phyloP scores from a whole-genome alignment of 768 basidiomycete genomes.

The Coprinopsis marcescibilis region DNA sequence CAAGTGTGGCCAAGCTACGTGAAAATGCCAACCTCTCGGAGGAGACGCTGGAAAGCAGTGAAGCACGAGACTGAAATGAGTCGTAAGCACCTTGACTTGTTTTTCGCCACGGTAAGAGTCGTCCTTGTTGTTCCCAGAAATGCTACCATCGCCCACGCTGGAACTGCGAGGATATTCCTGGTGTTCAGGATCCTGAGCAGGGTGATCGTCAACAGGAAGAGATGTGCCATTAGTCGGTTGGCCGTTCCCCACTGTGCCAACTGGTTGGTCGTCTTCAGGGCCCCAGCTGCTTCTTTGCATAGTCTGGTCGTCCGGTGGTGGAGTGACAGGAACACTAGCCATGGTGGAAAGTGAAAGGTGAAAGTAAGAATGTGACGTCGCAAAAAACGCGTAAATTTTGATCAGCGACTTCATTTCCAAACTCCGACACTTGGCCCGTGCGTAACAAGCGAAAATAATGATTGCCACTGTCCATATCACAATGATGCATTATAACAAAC shows the following conservation, averaged over 20 bases:
- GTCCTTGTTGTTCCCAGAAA: slow-evolving; percentile 33
- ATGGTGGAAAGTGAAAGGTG: slow-evolving; percentile 16
- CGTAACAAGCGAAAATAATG: too few species aligned
- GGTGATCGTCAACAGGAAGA: slow-evolving; percentile 42
- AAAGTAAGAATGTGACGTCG: background rate
- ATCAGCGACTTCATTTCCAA: slow-evolving; percentile 13
- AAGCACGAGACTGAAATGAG: slow-evolving; percentile 27
- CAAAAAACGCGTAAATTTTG: slow-evolving; percentile 6
- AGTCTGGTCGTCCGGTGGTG: slow-evolving; percentile 27
- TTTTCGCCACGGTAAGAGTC: slow-evolving; percentile 58
- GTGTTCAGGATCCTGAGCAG: slow-evolving; percentile 44
- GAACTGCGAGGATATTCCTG: slow-evolving; percentile 47
- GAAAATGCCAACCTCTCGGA: slow-evolving; percentile 14
- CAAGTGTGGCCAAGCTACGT: slow-evolving; percentile 20
- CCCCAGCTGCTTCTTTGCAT: slow-evolving; percentile 44
- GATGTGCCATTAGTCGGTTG: slow-evolving; percentile 43
- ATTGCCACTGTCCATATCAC: too few species aligned
- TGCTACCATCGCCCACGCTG: slow-evolving; percentile 39
- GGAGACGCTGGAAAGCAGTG: slow-evolving; percentile 26
- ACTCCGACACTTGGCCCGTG: too few species aligned
- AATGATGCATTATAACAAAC: too few species aligned
- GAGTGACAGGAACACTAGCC: slow-evolving; percentile 26
- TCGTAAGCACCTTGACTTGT: slow-evolving; percentile 87
- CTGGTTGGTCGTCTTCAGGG: slow-evolving; percentile 41
- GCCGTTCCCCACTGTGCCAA: slow-evolving; percentile 35